Base-by-base conservation (phyloP, 164 flowering plant species). In the Sedum album region DNA sequence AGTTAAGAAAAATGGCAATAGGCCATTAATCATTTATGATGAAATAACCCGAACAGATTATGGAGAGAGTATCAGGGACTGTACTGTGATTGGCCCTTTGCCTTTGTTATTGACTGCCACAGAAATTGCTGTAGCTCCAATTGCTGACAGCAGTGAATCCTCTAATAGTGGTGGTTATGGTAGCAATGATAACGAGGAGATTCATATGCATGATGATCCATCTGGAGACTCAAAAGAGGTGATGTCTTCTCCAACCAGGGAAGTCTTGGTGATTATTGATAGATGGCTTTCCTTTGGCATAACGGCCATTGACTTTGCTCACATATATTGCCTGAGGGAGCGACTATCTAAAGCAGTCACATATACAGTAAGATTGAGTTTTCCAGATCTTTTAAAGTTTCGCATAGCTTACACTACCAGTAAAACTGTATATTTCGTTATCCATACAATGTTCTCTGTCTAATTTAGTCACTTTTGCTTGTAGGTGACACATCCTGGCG, bases 221-320 rank as follows among this genome's bases (percentile, higher is more conserved):
- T 69, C 75, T 46, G 75, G 69, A 67, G 69, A 73, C 65, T 75
- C 46, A 42, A 80, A 73, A 60, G 87, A 81, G 30, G 73, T 89
- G 6, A 84, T 90, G 96, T 84, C 94, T 0, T 83, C 86, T 62
- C 96, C 99, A 44, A 91, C 85, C 65, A 88, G 85, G 68, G 41
- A 75, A 26, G 96, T 95, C 41, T 79, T 73, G 1, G 87, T 90
- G 30, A 74, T 90, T 33, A 76, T 86, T 69, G 99, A 95, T 79
- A 79, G 91, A 9, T 92, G 99, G 97, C 88, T 90, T 53, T 71
- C 77, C 20, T 92, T 86, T 26, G 74, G 80, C 79, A 79, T 85
- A 61, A 85, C 88, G 5, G 96, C 99, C 39, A 83, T 95, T 75
- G 93, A 90, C 72, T 82, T 81, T 71, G 97, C 99, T 73, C 96